Evolutionary conservation across 148 eudicot species (phyloP).

Genomic region (Rhododendron henanense): DNA sequence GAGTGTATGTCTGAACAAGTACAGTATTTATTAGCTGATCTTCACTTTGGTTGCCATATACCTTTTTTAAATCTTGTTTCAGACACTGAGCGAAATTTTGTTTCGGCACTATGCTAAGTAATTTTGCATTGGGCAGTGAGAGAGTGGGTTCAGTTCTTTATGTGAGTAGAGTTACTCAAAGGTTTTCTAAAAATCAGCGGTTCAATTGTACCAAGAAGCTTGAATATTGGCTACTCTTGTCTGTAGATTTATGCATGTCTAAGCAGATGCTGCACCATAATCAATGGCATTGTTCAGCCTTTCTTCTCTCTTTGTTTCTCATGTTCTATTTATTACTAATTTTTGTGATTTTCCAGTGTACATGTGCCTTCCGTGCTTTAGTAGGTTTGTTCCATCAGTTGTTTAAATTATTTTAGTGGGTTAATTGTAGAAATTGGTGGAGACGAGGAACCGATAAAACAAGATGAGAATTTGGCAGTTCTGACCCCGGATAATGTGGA

Average conservation of each 20-base stretch:
- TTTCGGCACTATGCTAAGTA: neutral
- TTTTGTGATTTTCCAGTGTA: neutral
- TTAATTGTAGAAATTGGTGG: slow-evolving; percentile 22
- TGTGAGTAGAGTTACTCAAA: neutral
- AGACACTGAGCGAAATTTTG: neutral
- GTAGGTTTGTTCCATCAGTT: neutral
- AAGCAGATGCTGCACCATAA: neutral
- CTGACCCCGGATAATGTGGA: slow-evolving; percentile 17
- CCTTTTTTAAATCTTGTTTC: neutral
- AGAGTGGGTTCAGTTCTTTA: neutral
- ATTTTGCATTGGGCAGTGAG: neutral
- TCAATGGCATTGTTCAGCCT: neutral
- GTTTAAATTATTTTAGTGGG: neutral
- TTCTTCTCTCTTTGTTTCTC: neutral
- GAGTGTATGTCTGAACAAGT: neutral
- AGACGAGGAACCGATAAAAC: slow-evolving; percentile 16
- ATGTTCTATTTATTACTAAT: neutral
- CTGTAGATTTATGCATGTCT: neutral
- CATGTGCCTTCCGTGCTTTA: neutral
- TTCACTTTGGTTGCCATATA: neutral
- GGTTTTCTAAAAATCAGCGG: neutral
- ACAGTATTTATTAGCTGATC: neutral
- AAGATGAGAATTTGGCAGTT: slow-evolving; percentile 16
- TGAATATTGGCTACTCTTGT: neutral
- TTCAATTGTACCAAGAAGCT: neutral